phyloP scores from a whole-genome alignment of 2,329 filamentous ascomycete species.

The Cordyceps tenuipes region DNA sequence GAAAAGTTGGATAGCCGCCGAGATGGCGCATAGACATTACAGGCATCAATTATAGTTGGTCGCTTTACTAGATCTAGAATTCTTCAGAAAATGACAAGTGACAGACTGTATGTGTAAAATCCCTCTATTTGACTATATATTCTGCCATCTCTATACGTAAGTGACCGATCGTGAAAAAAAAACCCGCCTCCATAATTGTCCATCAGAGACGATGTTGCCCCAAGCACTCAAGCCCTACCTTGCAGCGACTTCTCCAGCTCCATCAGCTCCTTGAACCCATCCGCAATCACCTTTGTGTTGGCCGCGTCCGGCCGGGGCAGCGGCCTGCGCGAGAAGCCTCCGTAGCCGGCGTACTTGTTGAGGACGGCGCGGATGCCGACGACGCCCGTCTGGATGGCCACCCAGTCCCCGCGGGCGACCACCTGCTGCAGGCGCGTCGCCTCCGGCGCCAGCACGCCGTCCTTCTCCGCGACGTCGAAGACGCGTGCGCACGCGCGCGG shows the following conservation, averaged over 20 bases:
- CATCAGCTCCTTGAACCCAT: constrained; percentile 17
- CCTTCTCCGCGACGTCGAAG: constrained; percentile 50
- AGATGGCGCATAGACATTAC: not conserved
- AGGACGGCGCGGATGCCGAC: constrained; percentile 63
- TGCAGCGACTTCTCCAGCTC: constrained; percentile 15
- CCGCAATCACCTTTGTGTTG: constrained; percentile 14
- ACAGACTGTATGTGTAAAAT: too few species aligned
- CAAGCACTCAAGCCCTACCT: not conserved
- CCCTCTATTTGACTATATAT: too few species aligned
- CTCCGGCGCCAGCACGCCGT: constrained; percentile 40
- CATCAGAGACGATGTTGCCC: too few species aligned
- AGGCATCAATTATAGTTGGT: not conserved
- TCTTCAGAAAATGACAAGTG: not conserved
- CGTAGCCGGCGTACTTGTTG: constrained; percentile 59
- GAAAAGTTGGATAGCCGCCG: not conserved
- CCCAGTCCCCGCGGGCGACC: constrained; percentile 63
- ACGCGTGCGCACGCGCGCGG: constrained; percentile 57
- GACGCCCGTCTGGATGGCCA: constrained; percentile 62
- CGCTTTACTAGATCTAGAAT: not conserved
- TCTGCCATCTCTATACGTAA: too few species aligned
- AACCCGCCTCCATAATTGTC: too few species aligned
- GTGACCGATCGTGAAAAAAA: too few species aligned
- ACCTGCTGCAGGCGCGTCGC: constrained; percentile 57
- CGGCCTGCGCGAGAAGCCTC: constrained; percentile 36
- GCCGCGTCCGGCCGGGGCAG: constrained; percentile 17